Base-by-base conservation (phyloP, 1,284 basidiomycete species). In the Leccinum griseonigrum region DNA sequence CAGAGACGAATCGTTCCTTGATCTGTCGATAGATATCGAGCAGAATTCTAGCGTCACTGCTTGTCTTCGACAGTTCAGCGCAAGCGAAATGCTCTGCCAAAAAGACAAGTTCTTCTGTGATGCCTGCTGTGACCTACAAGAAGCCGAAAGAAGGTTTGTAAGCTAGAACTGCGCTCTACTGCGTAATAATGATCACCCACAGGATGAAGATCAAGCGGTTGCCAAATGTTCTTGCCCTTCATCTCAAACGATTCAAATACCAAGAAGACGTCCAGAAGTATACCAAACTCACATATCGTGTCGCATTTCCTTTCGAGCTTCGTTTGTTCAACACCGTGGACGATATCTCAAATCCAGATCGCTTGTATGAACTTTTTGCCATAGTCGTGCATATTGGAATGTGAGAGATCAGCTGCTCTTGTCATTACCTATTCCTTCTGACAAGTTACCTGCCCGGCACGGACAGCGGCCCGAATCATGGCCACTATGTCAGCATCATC, bases 21-120 rank as follows among this genome's bases (percentile, higher is more conserved):
- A 99, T 78, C 81, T 99, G 28, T 98, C 95, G 8, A 95, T 99
- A 75, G 97, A 99, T 75, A 98, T 99, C 66, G 95, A 98, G 73
- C 94, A 97, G 76, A 97, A 98, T 77, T 92, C 94, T 3, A 97
- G 94, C 64, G 88, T 99, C 57, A 97, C 96, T 0, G 91, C 95
- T 6, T 98, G 97, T 75, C 84, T 99, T 58, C 85, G 95, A 54
- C 94, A 97, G 74, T 99, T 99, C 75, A 97, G 94, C 69, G 95
- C 95, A 46, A 94, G 91, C 73, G 97, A 99, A 77, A 99, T 98
- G 95, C 85, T 99, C 18, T 96, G 94, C 69, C 93, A 96, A 72
- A 91, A 88, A 74, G 98, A 99, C 83, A 99, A 98, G 78, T 99
- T 98, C 76, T 98, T 95, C 76, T 99, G 97, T 75, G 97, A 99